Percentiles rank a stretch among this genome's conserved stretches.
Conservation (phyloP, 805 yeast genomes). For the Candida michaelii region DNA sequence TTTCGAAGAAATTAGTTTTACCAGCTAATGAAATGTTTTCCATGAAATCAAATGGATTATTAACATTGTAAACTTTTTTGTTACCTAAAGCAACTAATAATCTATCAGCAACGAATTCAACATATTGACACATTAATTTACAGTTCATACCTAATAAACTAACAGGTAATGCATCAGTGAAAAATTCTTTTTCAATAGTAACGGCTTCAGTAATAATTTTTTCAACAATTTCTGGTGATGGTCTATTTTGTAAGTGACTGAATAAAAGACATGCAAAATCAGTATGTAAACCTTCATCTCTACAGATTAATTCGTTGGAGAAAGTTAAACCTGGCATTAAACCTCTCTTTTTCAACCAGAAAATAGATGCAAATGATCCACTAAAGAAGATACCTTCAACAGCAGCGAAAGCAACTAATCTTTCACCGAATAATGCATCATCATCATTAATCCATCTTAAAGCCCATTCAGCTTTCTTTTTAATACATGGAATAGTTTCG, state of each 20-base stretch:
- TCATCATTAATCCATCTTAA: slow-evolving; percentile 92
- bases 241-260: slow-evolving; percentile 90
- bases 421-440: slow-evolving; percentile 88
- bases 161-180: slow-evolving; percentile 93
- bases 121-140: slow-evolving; percentile 94
- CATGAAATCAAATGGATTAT: slow-evolving; percentile 98
- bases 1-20: slow-evolving; percentile 98
- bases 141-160: slow-evolving; percentile 93
- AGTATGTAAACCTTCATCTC: slow-evolving; percentile 98
- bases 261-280: slow-evolving; percentile 96
- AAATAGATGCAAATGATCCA: slow-evolving; percentile 97
- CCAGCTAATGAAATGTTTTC: slow-evolving; percentile 98
- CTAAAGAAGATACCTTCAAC: slow-evolving; percentile 98
- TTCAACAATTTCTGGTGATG: slow-evolving; percentile 74
- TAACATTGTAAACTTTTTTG: slow-evolving; percentile 79
- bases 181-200: slow-evolving; percentile 87
- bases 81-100: slow-evolving; percentile 88
- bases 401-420: slow-evolving; percentile 97
- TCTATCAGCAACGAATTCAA: slow-evolving; percentile 97
- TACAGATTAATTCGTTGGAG: slow-evolving; percentile 94
- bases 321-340: slow-evolving; percentile 98
- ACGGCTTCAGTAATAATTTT: slow-evolving; percentile 94
- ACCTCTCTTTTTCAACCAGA: slow-evolving; percentile 99
- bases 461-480: slow-evolving; percentile 99
- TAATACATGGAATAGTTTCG: slow-evolving; percentile 93